Conservation (phyloP, 2,329 filamentous ascomycete genomes). For the Clonostachys chloroleuca region DNA sequence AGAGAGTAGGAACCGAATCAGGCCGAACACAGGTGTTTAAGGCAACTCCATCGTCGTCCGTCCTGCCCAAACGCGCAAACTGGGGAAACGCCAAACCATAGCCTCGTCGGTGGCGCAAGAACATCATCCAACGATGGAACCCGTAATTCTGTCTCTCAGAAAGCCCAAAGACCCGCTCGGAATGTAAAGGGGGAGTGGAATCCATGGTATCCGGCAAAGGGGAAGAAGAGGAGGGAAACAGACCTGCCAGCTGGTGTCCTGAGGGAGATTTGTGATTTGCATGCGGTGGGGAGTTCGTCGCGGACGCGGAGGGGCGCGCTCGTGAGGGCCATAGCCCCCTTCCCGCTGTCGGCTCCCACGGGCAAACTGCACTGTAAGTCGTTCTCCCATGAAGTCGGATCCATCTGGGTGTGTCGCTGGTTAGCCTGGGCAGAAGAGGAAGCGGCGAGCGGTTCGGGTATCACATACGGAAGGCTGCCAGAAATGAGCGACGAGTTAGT, state of each 20-base stretch:
- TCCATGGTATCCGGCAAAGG: constrained; percentile 42
- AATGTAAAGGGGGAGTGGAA: not conserved
- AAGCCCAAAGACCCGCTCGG: constrained; percentile 8
- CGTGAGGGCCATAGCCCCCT: constrained; percentile 41
- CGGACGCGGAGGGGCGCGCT: constrained; percentile 65
- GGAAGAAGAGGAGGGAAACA: constrained; percentile 65
- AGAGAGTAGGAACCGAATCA: not conserved
- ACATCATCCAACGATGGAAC: not conserved
- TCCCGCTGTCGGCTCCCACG: constrained; percentile 66
- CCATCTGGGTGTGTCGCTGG: constrained; percentile 59
- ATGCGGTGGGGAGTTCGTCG: constrained; percentile 94
- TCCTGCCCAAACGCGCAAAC: not conserved
- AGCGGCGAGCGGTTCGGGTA: constrained; percentile 1
- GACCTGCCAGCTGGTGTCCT: constrained; percentile 99
- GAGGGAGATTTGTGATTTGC: constrained; percentile 94
- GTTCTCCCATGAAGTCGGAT: constrained; percentile 96
- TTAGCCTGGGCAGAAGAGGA: constrained; percentile 11
- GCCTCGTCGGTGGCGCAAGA: not conserved
- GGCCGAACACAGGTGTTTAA: too few relatives aligned
- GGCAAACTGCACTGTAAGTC: constrained; percentile 96
- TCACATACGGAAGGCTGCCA: constrained; percentile 58
- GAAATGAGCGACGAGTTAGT: not conserved
- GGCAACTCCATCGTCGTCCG: not conserved
- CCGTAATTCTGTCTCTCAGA: constrained; percentile 15
- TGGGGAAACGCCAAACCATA: not conserved